Percentiles rank a stretch among this genome's conserved stretches.
These are phyloP conservation scores for Suhomyces bokatorum DNA, from an alignment of 1,139 yeast genomes.

Conservation along the genomic window DNA sequence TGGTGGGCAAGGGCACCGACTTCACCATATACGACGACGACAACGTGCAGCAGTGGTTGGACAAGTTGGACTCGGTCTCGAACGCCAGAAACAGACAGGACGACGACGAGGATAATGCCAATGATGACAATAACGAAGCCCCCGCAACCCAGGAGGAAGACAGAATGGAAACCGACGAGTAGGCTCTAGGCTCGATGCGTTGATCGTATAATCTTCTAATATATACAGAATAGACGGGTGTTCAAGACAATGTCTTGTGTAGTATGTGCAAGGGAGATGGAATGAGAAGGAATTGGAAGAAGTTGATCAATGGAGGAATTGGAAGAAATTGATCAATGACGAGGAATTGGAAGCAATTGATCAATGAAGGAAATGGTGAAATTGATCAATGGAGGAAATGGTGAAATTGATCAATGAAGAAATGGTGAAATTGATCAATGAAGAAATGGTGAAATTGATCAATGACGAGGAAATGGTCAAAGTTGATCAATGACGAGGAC, in stretches of 20 bases:
- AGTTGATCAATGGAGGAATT: no score
- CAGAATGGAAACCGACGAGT: conserved; percentile 59
- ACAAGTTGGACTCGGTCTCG: conserved; percentile 61
- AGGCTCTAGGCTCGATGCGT: conserved; percentile 15
- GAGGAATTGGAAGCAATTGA: no score
- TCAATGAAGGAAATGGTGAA: no score
- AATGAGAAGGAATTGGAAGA: no score
- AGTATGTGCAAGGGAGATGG: neutral
- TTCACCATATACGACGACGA: conserved; percentile 86
- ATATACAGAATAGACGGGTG: conserved; percentile 9
- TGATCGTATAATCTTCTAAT: conserved; percentile 8
- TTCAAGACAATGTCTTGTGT: neutral
- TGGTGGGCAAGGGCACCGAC: conserved; percentile 77
- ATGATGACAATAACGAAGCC: conserved; percentile 24
- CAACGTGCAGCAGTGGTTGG: conserved; percentile 77
- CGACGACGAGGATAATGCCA: conserved; percentile 40
- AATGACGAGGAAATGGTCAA: no score
- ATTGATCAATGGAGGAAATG: no score
- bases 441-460: no score
- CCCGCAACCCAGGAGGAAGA: conserved; percentile 28
- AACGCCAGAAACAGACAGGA: conserved; percentile 50
- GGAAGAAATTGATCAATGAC: no score
- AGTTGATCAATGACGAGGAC: no score
- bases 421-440: no score
- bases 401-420: no score